A percentile compares a stretch with the other conserved stretches of the same genome.
Conservation (phyloP, 2,329 filamentous ascomycete genomes). For the Seiridium unicorne region DNA sequence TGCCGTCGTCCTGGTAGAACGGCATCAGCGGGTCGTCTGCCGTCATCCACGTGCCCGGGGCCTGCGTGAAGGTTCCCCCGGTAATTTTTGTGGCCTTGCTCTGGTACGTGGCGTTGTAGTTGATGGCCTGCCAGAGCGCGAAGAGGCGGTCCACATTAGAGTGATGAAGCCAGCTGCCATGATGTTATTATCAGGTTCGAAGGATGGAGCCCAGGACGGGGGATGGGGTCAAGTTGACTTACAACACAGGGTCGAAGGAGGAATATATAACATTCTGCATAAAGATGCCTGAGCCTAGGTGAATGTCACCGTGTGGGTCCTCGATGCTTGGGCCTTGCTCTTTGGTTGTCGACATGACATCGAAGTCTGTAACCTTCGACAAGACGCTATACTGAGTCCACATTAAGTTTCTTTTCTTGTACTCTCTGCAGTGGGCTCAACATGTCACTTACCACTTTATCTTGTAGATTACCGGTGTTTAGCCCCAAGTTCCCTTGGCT, state of each 20-base stretch:
- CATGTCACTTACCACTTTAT: conserved; percentile 35
- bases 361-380: conserved; percentile 32
- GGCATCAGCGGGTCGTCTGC: conserved; percentile 47
- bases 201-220: not conserved
- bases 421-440: not conserved
- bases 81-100: conserved; percentile 22
- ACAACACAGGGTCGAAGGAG: conserved; percentile 48
- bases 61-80: conserved; percentile 37
- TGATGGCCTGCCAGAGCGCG: conserved; percentile 44
- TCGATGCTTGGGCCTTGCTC: conserved; percentile 39
- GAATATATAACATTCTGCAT: conserved; percentile 34
- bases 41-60: conserved; percentile 36
- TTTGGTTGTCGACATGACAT: conserved; percentile 38
- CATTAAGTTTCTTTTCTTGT: conserved; percentile 5
- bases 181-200: not conserved
- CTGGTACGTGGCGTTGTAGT: conserved; percentile 30
- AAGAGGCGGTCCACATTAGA: conserved; percentile 61
- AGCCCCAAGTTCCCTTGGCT: conserved; percentile 18
- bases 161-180: conserved; percentile 46
- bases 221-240: conserved; percentile 14
- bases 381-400: conserved; percentile 40
- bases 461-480: conserved; percentile 30
- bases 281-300: conserved; percentile 35
- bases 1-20: conserved; percentile 40
- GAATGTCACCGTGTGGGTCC: conserved; percentile 40